Conservation (phyloP, 208 protist species). For the Leishmania guyanensis region DNA sequence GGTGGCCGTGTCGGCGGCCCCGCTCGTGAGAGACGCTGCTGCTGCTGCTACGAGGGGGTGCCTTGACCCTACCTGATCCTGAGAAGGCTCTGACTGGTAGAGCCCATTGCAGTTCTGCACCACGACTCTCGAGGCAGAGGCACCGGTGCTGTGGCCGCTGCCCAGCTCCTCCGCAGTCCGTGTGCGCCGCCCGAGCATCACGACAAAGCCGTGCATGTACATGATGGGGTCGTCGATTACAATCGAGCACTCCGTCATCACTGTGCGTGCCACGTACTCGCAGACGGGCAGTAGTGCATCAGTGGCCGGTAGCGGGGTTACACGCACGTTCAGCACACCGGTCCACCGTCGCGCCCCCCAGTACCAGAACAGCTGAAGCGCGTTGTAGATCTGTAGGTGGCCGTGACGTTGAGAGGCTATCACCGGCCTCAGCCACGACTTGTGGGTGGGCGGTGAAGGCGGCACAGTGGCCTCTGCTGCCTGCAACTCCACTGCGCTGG, state of each 20-base stretch:
- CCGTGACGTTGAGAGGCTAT: constrained; percentile 20
- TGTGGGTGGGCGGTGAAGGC: not conserved
- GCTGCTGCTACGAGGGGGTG: not conserved
- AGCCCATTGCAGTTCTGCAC: not conserved
- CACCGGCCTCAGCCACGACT: not conserved
- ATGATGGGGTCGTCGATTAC: constrained; percentile 32
- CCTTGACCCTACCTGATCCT: not conserved
- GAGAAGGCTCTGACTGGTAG: not conserved
- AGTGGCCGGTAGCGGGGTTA: constrained; percentile 17
- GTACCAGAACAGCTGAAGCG: constrained; percentile 33
- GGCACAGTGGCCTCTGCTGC: not conserved
- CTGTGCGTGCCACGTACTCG: constrained; percentile 32
- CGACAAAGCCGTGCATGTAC: constrained; percentile 32
- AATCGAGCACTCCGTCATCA: constrained; percentile 32
- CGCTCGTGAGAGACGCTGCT: constrained; percentile 2
- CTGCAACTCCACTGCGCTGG: not conserved
- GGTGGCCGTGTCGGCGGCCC: not conserved
- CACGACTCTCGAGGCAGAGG: not conserved
- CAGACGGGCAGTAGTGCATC: constrained; percentile 28
- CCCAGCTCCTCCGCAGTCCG: constrained; percentile 10
- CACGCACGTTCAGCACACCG: constrained; percentile 30
- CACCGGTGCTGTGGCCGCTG: not conserved
- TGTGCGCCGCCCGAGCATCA: constrained; percentile 31
- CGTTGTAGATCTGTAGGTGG: constrained; percentile 23
- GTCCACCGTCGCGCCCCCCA: constrained; percentile 33